phyloP scores from a whole-genome alignment of 2,329 filamentous ascomycete genomes.

The Trichophyton equinum region DNA sequence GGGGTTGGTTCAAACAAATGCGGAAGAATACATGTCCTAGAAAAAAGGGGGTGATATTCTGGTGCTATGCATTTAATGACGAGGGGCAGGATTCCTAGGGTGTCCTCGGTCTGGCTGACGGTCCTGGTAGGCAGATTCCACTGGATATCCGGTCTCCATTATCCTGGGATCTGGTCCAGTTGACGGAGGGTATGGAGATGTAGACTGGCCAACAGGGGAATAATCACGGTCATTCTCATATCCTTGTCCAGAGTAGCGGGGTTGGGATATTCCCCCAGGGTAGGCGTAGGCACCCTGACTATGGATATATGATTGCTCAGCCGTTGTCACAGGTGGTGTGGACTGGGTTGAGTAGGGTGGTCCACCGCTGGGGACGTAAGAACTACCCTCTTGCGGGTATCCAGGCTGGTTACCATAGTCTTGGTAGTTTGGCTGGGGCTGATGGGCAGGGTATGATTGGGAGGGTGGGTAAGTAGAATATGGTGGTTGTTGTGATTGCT shows the following conservation, averaged over 20 bases:
- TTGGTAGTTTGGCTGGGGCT: slow-evolving; percentile 24
- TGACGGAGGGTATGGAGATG: slow-evolving; percentile 30
- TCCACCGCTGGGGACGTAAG: slow-evolving; percentile 10
- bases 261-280: slow-evolving; percentile 24
- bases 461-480: slow-evolving; percentile 25
- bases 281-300: slow-evolving; percentile 22
- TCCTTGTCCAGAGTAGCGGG: slow-evolving; percentile 30
- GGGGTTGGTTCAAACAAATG: neutral
- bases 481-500: slow-evolving; percentile 17
- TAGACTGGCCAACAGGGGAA: slow-evolving; percentile 28
- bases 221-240: slow-evolving; percentile 33
- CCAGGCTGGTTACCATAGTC: slow-evolving; percentile 22
- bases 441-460: slow-evolving; percentile 25
- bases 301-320: slow-evolving; percentile 30
- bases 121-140: slow-evolving; percentile 25
- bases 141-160: slow-evolving; percentile 31
- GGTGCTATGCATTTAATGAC: slow-evolving; percentile 19
- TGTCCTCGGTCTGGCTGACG: slow-evolving; percentile 24
- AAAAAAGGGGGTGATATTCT: neutral
- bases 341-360: slow-evolving; percentile 18
- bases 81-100: slow-evolving; percentile 27
- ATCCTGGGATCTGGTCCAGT: slow-evolving; percentile 32
- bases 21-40: neutral
- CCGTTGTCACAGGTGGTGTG: slow-evolving; percentile 28
- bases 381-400: slow-evolving; percentile 15